A percentile compares a stretch with the other conserved stretches of the same genome.
These are phyloP conservation scores for Solanum sparsipilum DNA, from an alignment of 257 asterid species.

Conservation along the genomic window DNA sequence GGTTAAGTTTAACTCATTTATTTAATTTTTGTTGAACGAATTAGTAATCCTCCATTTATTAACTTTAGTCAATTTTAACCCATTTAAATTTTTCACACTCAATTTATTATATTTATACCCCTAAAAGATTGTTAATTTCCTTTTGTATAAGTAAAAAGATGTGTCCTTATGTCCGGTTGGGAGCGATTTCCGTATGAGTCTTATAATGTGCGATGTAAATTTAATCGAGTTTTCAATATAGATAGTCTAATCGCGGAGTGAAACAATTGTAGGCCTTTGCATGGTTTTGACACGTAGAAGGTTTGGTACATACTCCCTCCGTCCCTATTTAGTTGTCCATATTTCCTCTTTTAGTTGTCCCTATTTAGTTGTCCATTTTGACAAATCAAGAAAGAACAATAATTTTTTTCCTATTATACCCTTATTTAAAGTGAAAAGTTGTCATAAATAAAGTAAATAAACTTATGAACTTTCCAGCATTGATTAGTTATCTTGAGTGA, in stretches of 20 bases:
- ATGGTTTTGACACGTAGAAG: neutral
- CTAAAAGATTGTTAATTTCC: neutral
- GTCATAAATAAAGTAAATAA: too few species aligned
- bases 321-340: too few species aligned
- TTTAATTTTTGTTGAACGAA: neutral
- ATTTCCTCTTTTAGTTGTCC: too few species aligned
- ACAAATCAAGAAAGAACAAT: too few species aligned
- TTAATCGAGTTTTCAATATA: too few species aligned
- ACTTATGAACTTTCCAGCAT: too few species aligned
- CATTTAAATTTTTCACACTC: neutral
- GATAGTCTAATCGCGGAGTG: accelerated
- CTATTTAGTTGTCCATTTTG: too few species aligned
- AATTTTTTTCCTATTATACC: too few species aligned
- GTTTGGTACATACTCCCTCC: neutral
- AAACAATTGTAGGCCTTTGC: neutral
- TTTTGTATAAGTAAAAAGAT: neutral
- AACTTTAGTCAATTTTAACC: neutral
- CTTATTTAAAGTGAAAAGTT: too few species aligned
- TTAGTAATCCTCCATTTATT: neutral
- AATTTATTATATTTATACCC: neutral
- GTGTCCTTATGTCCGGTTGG: neutral
- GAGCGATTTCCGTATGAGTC: too few species aligned
- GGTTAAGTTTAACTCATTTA: neutral
- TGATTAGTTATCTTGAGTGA: too few species aligned
- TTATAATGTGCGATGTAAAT: too few species aligned